Evolutionary conservation across 371 early-diverging fungal genomes (phyloP).

Genomic region (Quaeritorhiza haematococci): DNA sequence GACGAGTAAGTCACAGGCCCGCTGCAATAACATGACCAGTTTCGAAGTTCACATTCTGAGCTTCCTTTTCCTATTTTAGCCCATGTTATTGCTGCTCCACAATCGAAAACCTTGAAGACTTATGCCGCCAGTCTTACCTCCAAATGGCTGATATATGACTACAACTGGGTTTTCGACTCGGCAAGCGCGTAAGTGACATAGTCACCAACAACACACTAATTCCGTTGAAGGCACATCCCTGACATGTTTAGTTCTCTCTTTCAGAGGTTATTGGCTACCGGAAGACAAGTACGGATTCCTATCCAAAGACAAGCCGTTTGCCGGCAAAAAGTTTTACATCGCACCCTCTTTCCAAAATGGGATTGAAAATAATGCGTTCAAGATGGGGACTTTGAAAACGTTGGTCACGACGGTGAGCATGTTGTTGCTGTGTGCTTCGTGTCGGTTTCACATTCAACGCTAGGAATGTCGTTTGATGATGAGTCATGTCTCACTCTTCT

Average conservation of each 20-base stretch:
- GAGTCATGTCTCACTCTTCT: no score
- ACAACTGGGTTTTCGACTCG: constrained; percentile 17
- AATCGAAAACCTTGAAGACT: constrained; percentile 25
- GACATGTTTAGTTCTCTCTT: no score
- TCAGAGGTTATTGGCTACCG: constrained; percentile 9
- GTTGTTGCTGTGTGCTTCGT: background rate
- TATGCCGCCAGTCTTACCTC: constrained; percentile 16
- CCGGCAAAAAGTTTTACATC: constrained; percentile 8
- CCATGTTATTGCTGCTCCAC: no score
- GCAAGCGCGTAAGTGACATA: background rate
- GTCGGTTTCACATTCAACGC: no score
- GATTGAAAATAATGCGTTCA: background rate
- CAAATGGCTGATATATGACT: constrained; percentile 24
- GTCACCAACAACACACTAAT: no score
- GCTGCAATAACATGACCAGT: no score
- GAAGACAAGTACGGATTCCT: constrained; percentile 17
- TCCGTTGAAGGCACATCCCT: no score
- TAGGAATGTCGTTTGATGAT: no score
- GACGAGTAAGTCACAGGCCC: no score
- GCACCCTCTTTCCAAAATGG: constrained; percentile 9
- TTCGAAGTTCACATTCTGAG: no score
- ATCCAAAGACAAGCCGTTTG: constrained; percentile 9
- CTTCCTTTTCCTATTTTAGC: no score
- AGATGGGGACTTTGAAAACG: background rate
- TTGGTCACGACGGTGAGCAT: background rate